Conservation (phyloP, 306 rosid species). For the Pterocarpus macrocarpus region DNA sequence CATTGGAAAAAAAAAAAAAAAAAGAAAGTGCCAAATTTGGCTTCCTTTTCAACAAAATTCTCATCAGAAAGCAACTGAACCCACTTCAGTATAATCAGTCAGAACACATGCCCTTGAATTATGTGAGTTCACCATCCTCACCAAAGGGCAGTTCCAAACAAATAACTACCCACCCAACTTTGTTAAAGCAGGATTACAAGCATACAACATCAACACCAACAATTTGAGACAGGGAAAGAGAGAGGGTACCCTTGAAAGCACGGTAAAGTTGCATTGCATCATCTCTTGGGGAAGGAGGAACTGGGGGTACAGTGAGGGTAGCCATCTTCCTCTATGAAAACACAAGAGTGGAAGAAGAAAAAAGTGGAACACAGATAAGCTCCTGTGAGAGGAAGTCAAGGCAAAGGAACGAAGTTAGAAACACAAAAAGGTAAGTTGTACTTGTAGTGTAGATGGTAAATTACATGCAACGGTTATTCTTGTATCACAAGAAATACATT, state of each 20-base stretch:
- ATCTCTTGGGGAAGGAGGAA: constrained; percentile 74
- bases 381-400: background rate
- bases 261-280: constrained; percentile 78
- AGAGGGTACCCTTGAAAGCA: constrained; percentile 77
- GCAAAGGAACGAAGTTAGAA: background rate
- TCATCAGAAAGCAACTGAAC: too few relatives aligned
- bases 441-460: too few relatives aligned
- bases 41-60: too few relatives aligned
- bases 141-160: background rate
- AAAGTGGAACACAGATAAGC: background rate
- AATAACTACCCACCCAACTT: background rate
- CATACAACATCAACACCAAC: background rate
- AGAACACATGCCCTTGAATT: too few relatives aligned
- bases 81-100: background rate
- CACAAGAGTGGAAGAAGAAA: background rate
- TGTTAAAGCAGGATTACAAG: background rate
- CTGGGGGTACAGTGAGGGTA: constrained; percentile 66
- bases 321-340: constrained; percentile 33
- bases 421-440: too few relatives aligned
- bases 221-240: background rate
- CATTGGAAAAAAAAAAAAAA: background rate
- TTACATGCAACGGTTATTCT: too few relatives aligned
- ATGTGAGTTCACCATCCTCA: too few relatives aligned
- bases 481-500: too few relatives aligned
- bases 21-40: too few relatives aligned